A percentile compares a stretch with the other conserved stretches of the same genome.
Conservation (phyloP, 2,329 filamentous ascomycete genomes). For the Didymosphaeria variabile region DNA sequence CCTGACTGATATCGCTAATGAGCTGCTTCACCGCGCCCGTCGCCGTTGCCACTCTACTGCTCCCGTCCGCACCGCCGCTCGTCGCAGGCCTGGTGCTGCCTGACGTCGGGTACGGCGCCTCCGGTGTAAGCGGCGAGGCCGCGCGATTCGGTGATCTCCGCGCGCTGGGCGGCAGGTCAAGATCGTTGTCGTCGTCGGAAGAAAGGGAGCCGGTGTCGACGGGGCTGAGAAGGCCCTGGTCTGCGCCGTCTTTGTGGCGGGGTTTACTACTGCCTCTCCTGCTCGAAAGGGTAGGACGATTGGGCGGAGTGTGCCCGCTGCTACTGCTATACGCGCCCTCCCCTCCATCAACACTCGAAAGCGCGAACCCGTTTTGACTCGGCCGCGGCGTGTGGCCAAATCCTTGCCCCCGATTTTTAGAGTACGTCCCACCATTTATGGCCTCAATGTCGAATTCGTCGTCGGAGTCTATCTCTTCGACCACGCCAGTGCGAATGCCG, state of each 20-base stretch:
- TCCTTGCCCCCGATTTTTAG: slow-evolving; percentile 78
- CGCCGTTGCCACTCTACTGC: slow-evolving; percentile 66
- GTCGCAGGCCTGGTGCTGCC: slow-evolving; percentile 36
- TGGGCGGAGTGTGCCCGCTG: slow-evolving; percentile 60
- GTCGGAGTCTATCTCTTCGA: slow-evolving; percentile 96
- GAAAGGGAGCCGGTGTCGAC: slow-evolving; percentile 55
- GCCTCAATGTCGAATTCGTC: slow-evolving; percentile 97
- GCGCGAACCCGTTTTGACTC: slow-evolving; percentile 61
- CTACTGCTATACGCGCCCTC: slow-evolving; percentile 69
- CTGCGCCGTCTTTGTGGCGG: slow-evolving; percentile 57
- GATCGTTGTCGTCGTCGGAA: slow-evolving; percentile 59
- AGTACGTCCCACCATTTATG: slow-evolving; percentile 73
- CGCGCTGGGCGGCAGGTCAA: slow-evolving; percentile 68
- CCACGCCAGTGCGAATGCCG: slow-evolving; percentile 93
- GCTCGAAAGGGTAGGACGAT: slow-evolving; percentile 52
- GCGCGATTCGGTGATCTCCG: slow-evolving; percentile 55
- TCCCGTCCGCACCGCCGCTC: slow-evolving; percentile 31
- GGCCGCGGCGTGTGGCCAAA: slow-evolving; percentile 79
- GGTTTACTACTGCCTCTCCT: slow-evolving; percentile 63
- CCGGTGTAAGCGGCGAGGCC: slow-evolving; percentile 39
- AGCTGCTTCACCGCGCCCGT: slow-evolving; percentile 81
- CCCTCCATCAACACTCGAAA: slow-evolving; percentile 60
- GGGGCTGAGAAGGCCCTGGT: slow-evolving; percentile 64
- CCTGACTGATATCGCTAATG: slow-evolving; percentile 78
- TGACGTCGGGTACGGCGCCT: slow-evolving; percentile 52